A percentile compares a stretch with the other conserved stretches of the same genome.
Evolutionary conservation across 495 filamentous ascomycete species (phyloP).

Genomic region (Endocarpon pusillum): DNA sequence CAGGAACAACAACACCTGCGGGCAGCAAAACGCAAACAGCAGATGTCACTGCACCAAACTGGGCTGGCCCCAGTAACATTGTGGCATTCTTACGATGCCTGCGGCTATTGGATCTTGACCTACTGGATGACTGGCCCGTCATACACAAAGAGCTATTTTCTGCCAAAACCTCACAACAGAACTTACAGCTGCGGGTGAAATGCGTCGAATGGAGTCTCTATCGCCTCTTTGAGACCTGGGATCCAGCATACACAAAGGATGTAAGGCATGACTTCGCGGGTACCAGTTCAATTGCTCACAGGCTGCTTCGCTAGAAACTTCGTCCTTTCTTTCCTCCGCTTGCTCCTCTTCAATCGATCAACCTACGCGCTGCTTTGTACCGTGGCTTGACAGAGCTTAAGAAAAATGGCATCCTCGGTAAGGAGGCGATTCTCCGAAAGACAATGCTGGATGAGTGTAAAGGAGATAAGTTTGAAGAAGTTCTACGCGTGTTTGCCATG

Average conservation of each 20-base stretch:
- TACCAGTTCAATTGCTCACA: constrained; percentile 3
- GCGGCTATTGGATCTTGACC: constrained; percentile 61
- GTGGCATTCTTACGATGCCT: constrained; percentile 67
- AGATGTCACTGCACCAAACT: no score
- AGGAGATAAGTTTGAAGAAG: constrained; percentile 64
- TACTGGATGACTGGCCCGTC: constrained; percentile 56
- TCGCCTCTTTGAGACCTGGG: constrained; percentile 66
- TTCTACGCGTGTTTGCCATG: constrained; percentile 63
- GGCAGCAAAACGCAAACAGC: no score
- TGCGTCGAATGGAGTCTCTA: constrained; percentile 74
- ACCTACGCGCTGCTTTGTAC: constrained; percentile 73
- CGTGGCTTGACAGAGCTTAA: constrained; percentile 62
- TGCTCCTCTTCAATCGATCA: constrained; percentile 73
- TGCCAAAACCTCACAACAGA: constrained; percentile 46
- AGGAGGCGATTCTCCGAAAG: constrained; percentile 63
- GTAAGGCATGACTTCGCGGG: constrained; percentile 22
- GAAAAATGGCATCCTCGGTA: constrained; percentile 65
- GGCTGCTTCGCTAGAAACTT: constrained; percentile 42
- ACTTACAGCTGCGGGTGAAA: constrained; percentile 61
- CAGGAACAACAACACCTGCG: no score
- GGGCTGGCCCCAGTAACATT: constrained; percentile 33
- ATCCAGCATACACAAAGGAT: constrained; percentile 51
- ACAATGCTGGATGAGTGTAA: constrained; percentile 88
- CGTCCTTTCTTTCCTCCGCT: constrained; percentile 77
- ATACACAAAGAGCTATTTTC: constrained; percentile 49